Conservation (phyloP, 306 rosid genomes). For the Quercus engelmannii region DNA sequence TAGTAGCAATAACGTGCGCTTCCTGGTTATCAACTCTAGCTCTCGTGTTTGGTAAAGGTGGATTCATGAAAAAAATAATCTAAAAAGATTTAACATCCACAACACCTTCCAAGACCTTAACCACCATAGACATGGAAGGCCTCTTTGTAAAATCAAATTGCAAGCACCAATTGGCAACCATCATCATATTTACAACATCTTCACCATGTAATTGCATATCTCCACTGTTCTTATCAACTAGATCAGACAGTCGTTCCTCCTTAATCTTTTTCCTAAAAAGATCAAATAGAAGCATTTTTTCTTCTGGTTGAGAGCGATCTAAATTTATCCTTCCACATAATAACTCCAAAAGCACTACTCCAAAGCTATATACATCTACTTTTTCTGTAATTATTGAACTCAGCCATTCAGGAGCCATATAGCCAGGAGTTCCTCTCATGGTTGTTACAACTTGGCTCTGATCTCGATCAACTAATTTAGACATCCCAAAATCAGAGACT, state of each 20-base stretch:
- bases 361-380: constrained; percentile 2
- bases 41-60: no score
- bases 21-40: no score
- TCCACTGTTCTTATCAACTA: neutral
- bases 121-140: constrained; percentile 6
- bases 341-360: neutral
- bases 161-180: constrained; percentile 1
- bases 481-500: constrained; percentile 5
- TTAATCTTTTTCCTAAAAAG: neutral
- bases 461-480: neutral
- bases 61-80: neutral
- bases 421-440: constrained; percentile 1
- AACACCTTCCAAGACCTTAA: neutral
- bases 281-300: neutral
- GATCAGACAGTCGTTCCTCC: neutral
- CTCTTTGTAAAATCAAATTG: neutral
- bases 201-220: neutral
- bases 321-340: neutral
- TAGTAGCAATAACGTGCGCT: no score
- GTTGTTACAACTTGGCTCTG: neutral
- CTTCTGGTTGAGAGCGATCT: neutral
- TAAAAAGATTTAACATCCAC: neutral
- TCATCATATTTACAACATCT: constrained; percentile 6
- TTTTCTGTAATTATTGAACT: neutral
- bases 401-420: constrained; percentile 8